Conservation (phyloP, 1,284 basidiomycete species). For the Puccinia coronata region DNA sequence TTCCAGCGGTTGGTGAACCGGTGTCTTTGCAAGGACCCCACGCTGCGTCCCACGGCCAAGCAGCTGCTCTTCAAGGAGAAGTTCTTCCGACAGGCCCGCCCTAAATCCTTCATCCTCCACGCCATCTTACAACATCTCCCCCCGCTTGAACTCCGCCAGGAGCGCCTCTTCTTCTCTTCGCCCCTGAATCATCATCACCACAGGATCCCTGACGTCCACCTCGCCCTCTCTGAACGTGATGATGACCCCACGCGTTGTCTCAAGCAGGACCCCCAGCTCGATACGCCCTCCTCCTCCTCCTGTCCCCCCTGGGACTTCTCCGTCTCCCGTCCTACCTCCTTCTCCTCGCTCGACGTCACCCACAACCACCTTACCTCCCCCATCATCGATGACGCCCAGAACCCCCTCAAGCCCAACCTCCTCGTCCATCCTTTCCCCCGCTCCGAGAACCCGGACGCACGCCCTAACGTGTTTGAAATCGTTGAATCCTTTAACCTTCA, state of each 20-base stretch:
- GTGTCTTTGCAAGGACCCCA: conserved; percentile 69
- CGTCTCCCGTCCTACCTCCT: neutral
- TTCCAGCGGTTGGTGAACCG: conserved; percentile 78
- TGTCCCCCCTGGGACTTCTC: conserved; percentile 14
- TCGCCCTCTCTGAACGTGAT: too few relatives aligned
- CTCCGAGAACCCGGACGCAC: neutral
- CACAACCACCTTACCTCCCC: neutral
- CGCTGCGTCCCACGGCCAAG: conserved; percentile 69
- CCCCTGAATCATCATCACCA: too few relatives aligned
- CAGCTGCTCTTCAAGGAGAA: conserved; percentile 71
- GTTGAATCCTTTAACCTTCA: neutral
- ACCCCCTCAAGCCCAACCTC: neutral
- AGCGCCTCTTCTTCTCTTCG: conserved; percentile 30
- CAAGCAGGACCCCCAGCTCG: too few relatives aligned
- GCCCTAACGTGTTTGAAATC: conserved; percentile 1
- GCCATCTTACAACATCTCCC: conserved; percentile 65
- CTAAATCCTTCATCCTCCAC: conserved; percentile 71
- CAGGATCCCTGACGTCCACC: neutral
- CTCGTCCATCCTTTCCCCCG: neutral
- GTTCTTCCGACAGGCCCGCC: conserved; percentile 77
- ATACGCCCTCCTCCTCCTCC: neutral
- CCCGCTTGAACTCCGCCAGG: conserved; percentile 53
- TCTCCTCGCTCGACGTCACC: neutral
- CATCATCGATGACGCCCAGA: neutral
- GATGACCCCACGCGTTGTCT: too few relatives aligned